A percentile compares a stretch with the other conserved stretches of the same genome.
Evolutionary conservation across 1,284 basidiomycete genomes (phyloP).

Genomic region (Abortiporus biennis): DNA sequence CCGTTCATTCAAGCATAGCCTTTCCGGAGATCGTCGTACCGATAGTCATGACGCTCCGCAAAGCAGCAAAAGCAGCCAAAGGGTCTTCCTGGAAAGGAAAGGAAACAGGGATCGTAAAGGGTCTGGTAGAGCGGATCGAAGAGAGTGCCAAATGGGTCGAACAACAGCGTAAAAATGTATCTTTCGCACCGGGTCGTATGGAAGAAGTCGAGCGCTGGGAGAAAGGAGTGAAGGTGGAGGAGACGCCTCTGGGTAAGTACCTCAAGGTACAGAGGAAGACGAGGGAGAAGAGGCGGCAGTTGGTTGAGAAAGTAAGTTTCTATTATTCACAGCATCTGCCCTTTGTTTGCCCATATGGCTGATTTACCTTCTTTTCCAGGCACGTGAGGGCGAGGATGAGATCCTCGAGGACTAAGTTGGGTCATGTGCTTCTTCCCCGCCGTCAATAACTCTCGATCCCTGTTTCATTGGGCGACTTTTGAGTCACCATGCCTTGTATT

Average conservation of each 20-base stretch:
- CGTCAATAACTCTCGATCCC: too few species aligned
- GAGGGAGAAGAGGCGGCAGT: conserved; percentile 66
- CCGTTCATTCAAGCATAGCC: conserved; percentile 76
- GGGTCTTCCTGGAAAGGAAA: conserved; percentile 37
- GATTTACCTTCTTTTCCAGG: conserved; percentile 33
- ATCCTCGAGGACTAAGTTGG: conserved; percentile 38
- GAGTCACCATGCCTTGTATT: too few species aligned
- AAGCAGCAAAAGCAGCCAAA: conserved; percentile 55
- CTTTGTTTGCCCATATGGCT: neutral
- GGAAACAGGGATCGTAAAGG: conserved; percentile 59
- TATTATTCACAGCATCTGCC: conserved; percentile 5
- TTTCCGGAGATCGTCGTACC: conserved; percentile 95
- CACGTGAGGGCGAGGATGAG: conserved; percentile 62
- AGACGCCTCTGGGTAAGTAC: conserved; percentile 76
- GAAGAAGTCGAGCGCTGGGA: conserved; percentile 74
- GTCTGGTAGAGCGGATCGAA: conserved; percentile 79
- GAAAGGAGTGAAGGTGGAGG: conserved; percentile 50
- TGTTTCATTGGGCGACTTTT: too few species aligned
- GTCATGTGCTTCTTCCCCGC: too few species aligned
- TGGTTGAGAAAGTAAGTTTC: conserved; percentile 70
- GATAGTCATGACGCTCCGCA: conserved; percentile 64
- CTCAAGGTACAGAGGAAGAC: conserved; percentile 77
- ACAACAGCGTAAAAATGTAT: conserved; percentile 57
- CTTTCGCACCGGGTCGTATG: conserved; percentile 70
- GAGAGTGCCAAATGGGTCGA: conserved; percentile 79